Evolutionary conservation across 352 stramenopile genomes (phyloP).

Genomic region (Globisporangium barbulae): DNA sequence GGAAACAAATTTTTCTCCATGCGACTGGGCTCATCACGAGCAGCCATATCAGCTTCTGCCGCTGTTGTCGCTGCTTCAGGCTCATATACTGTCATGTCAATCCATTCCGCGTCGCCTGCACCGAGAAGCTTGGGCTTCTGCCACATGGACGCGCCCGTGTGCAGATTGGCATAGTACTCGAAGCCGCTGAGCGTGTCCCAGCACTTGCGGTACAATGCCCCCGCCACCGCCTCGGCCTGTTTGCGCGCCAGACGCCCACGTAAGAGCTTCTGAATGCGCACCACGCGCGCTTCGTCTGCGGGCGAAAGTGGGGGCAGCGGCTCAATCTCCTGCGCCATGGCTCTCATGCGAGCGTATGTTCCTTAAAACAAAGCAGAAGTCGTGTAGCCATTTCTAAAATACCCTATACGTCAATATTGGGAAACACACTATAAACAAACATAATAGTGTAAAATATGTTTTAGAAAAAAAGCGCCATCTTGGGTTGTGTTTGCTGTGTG

Average conservation of each 20-base stretch:
- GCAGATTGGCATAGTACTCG: slow-evolving; percentile 51
- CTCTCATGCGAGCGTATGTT: neutral
- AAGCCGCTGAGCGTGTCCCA: slow-evolving; percentile 37
- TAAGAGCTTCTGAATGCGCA: slow-evolving; percentile 36
- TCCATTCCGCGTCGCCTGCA: slow-evolving; percentile 19
- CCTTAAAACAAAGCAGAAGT: neutral
- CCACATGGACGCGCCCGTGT: slow-evolving; percentile 40
- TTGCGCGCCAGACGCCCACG: slow-evolving; percentile 28
- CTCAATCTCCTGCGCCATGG: neutral
- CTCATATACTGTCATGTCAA: neutral
- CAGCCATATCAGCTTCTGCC: neutral
- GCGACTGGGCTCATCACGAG: neutral
- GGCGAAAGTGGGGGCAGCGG: neutral
- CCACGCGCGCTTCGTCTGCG: slow-evolving; percentile 18
- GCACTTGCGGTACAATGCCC: slow-evolving; percentile 43
- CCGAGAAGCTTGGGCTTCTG: slow-evolving; percentile 40
- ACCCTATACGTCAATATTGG: neutral
- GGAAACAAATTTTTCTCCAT: slow-evolving; percentile 3
- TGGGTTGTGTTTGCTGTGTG: neutral
- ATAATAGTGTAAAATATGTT: no score
- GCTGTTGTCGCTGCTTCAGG: neutral
- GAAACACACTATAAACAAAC: no score
- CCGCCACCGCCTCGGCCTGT: slow-evolving; percentile 24
- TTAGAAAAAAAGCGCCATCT: neutral
- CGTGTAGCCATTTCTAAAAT: neutral